Base-by-base conservation (phyloP, 441 rosid genomes). In the Biscutella laevigata region DNA sequence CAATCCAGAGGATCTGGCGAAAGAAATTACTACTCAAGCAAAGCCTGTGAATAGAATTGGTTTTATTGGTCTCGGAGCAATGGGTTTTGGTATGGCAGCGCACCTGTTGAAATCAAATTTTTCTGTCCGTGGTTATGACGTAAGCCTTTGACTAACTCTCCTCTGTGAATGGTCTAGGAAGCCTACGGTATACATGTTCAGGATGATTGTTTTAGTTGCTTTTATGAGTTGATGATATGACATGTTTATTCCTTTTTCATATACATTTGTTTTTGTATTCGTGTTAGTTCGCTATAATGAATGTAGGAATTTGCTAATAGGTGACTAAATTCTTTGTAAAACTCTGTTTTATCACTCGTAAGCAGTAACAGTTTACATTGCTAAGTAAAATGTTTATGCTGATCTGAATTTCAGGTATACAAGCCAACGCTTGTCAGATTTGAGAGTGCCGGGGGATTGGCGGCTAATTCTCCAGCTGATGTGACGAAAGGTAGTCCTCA, bases 51-150 rank as follows among this genome's bases (percentile, higher is more conserved):
- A 69, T 45, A 77, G 74, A 64, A 69, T 88, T 64, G 95, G 97
- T 66, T 94, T 88, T 62, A 77, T 84, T 69, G 99, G 99, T 54
- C 99, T 84, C 47, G 97, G 97, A 61, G 97, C 97, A 74, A 92
- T 92, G 99, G 97, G 97, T 43, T 80, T 88, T 71, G 95, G 95
- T 68, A 88, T 94, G 95, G 99, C 99, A 68, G 69, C 86, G 46
- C 82, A 88, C 48, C 71, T 94, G 62, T 61, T 86, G 67, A 86
- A 77, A 61, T 78, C 85, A 11, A 76, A 84, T 2, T 91, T 77
- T 64, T 41, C 59, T 51, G 91, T 86, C 42, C 17, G 78, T 61
- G 97, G 97, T 74, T 86, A 57, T 61, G 95, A 94, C 62, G 97
- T 86, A 86, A 84, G 72, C 68, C 45, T 68, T 41, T 42, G 25